Evolutionary conservation across 2,329 filamentous ascomycete species (phyloP).

Genomic region (Ascochyta fabae): DNA sequence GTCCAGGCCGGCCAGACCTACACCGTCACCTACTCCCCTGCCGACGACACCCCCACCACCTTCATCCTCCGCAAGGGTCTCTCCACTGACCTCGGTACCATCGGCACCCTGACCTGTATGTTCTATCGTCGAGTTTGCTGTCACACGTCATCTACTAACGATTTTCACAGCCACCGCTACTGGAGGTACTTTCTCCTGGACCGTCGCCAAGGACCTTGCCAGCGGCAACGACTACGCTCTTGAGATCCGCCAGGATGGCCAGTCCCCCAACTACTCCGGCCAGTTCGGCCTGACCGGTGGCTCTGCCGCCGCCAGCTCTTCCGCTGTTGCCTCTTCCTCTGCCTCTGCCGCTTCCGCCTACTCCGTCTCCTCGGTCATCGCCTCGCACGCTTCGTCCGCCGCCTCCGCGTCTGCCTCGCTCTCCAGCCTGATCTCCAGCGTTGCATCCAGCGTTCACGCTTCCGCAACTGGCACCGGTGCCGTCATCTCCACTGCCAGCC

Average conservation of each 20-base stretch:
- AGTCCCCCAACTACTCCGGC: conserved; percentile 62
- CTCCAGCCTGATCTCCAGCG: conserved; percentile 39
- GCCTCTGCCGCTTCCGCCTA: conserved; percentile 29
- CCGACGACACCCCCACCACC: conserved; percentile 55
- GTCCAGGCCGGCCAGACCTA: conserved; percentile 58
- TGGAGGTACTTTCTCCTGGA: conserved; percentile 60
- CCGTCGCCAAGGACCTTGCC: conserved; percentile 52
- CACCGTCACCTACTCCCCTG: conserved; percentile 58
- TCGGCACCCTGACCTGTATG: conserved; percentile 59
- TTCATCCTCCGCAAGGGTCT: conserved; percentile 63
- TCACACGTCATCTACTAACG: conserved; percentile 19
- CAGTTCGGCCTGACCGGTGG: conserved; percentile 52
- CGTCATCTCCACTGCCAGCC: conserved; percentile 22
- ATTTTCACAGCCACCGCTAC: conserved; percentile 48
- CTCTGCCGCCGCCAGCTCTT: conserved; percentile 35
- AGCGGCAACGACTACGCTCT: conserved; percentile 63
- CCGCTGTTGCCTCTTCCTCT: conserved; percentile 23
- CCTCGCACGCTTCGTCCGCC: conserved; percentile 23
- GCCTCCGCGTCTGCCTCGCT: conserved; percentile 31
- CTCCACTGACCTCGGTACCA: conserved; percentile 57
- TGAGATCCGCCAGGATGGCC: conserved; percentile 60
- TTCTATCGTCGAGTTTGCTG: not conserved
- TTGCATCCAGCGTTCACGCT: conserved; percentile 33
- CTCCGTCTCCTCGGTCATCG: conserved; percentile 24
- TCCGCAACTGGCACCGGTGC: conserved; percentile 29